Conservation (phyloP, 306 rosid species). For the Sphenostylis stenocarpa region DNA sequence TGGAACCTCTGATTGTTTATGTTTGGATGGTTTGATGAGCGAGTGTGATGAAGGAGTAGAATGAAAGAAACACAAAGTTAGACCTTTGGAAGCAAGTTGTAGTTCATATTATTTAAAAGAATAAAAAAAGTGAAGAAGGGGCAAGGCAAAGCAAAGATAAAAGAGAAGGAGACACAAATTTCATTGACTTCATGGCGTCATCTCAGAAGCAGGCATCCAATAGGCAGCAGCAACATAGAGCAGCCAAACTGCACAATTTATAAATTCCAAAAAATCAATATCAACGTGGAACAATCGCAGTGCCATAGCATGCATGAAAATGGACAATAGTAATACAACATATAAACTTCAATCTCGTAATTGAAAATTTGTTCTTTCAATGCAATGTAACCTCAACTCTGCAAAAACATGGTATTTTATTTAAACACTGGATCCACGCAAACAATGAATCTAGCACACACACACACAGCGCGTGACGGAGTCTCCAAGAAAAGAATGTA, state of each 20-base stretch:
- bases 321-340: no score
- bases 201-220: slow-evolving; percentile 89
- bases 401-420: no score
- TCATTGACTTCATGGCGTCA: slow-evolving; percentile 7
- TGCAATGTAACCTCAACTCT: no score
- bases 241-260: slow-evolving; percentile 79
- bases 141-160: background rate
- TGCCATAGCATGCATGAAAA: no score
- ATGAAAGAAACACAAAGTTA: background rate
- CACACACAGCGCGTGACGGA: background rate
- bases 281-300: no score
- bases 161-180: background rate
- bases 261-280: background rate
- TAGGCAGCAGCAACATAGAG: slow-evolving; percentile 92
- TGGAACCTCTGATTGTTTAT: background rate
- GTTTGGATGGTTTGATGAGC: background rate
- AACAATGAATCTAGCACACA: no score
- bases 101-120: background rate
- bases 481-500: background rate
- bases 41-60: background rate
- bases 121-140: background rate
- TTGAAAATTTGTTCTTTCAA: background rate
- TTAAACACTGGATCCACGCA: no score
- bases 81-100: slow-evolving; percentile 19
- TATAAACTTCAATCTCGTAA: background rate